Evolutionary conservation across 768 basidiomycete genomes (phyloP).

Genomic region (Leccinellum luteum): DNA sequence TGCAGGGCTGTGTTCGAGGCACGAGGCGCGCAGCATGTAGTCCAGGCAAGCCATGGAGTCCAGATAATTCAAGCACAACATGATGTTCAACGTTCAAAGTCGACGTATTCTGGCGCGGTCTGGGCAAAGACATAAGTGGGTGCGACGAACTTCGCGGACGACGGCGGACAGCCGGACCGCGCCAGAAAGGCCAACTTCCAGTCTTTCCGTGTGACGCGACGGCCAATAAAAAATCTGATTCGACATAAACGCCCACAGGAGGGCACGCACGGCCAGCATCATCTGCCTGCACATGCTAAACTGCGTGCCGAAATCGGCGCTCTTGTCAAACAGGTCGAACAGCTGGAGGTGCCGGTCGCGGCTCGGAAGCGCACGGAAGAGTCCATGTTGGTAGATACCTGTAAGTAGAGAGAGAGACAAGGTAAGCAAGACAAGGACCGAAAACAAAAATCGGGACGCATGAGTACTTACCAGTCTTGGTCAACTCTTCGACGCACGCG

Average conservation of each 20-base stretch:
- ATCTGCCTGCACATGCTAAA: slow-evolving; percentile 34
- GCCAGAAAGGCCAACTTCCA: too few species aligned
- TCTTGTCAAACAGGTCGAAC: slow-evolving; percentile 37
- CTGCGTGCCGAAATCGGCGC: slow-evolving; percentile 20
- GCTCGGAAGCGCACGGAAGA: slow-evolving; percentile 44
- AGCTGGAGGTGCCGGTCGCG: slow-evolving; percentile 39
- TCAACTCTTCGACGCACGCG: slow-evolving; percentile 45
- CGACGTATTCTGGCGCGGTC: too few species aligned
- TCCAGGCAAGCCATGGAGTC: too few species aligned
- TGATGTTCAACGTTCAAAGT: too few species aligned
- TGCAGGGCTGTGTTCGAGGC: too few species aligned
- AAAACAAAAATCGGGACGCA: background rate
- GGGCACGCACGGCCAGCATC: slow-evolving; percentile 43
- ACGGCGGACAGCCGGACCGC: too few species aligned
- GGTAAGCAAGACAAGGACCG: background rate
- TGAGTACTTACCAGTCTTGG: slow-evolving; percentile 37
- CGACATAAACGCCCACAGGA: slow-evolving; percentile 46
- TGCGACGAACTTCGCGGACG: too few species aligned
- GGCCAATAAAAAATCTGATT: too few species aligned
- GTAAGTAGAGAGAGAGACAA: background rate
- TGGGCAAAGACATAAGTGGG: too few species aligned
- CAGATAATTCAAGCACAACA: too few species aligned
- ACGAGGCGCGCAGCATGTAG: too few species aligned
- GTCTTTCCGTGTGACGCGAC: too few species aligned
- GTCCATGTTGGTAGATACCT: slow-evolving; percentile 43